A percentile compares a stretch with the other conserved stretches of the same genome.
Evolutionary conservation across 805 yeast species (phyloP).

Genomic region (Yarrowia divulgata): DNA sequence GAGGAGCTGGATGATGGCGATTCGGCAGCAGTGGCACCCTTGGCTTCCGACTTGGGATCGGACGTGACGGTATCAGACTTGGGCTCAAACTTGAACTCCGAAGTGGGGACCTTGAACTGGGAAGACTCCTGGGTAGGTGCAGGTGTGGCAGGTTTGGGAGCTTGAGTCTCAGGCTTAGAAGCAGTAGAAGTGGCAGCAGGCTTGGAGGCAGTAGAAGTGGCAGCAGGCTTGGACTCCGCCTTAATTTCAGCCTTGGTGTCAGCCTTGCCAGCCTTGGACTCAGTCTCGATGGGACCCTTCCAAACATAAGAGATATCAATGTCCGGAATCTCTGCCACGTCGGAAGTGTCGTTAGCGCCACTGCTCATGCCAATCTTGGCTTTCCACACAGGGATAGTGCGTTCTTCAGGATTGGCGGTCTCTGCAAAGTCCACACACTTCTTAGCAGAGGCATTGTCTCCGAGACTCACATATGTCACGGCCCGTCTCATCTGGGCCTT

Average conservation of each 20-base stretch:
- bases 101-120: conserved; percentile 13
- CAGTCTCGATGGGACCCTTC: neutral
- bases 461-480: conserved; percentile 45
- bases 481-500: conserved; percentile 51
- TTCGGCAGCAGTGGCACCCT: neutral
- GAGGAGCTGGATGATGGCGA: neutral
- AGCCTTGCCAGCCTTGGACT: neutral
- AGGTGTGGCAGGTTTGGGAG: neutral
- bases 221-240: neutral
- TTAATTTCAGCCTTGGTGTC: neutral
- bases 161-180: neutral
- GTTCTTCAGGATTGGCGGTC: conserved; percentile 42
- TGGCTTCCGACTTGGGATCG: neutral
- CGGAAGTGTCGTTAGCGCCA: neutral
- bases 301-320: conserved; percentile 29
- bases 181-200: neutral
- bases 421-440: conserved; percentile 44
- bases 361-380: conserved; percentile 41
- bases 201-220: neutral
- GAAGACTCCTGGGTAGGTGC: neutral
- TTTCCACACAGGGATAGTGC: conserved; percentile 43
- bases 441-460: conserved; percentile 46
- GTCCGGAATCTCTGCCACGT: conserved; percentile 9
- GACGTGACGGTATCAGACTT: neutral
- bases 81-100: conserved; percentile 21